These are phyloP conservation scores for Boechera stricta DNA, from an alignment of 345 rosid species.

Conservation along the genomic window DNA sequence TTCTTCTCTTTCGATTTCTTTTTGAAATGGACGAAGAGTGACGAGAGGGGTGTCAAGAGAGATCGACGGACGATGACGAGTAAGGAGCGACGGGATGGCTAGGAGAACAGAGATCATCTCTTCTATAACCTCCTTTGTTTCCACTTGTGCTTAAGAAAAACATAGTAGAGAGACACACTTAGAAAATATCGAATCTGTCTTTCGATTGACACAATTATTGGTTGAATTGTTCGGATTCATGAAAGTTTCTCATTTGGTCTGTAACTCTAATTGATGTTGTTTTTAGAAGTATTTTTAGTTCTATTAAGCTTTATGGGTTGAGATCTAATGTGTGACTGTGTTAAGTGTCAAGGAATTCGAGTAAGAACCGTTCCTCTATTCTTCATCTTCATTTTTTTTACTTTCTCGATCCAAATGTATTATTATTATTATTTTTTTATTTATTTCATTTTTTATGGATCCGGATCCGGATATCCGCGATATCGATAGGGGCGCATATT, in stretches of 20 bases:
- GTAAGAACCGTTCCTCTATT: slow-evolving; percentile 26
- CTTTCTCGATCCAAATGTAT: slow-evolving; percentile 12
- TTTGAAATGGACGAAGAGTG: no score
- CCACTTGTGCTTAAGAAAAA: slow-evolving; percentile 60
- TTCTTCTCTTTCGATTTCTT: no score
- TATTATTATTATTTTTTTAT: no score
- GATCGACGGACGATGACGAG: no score
- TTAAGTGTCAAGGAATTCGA: slow-evolving; percentile 14
- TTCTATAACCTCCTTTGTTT: slow-evolving; percentile 67
- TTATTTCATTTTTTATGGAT: no score
- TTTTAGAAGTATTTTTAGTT: slow-evolving; percentile 14
- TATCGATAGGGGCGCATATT: no score
- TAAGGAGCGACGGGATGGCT: no score
- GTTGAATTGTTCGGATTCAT: slow-evolving; percentile 33
- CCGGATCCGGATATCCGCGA: no score
- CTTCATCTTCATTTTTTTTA: neutral
- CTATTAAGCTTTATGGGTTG: slow-evolving; percentile 5
- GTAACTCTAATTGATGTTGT: slow-evolving; percentile 30
- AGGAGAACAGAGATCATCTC: slow-evolving; percentile 33
- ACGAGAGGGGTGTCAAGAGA: no score
- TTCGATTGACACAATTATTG: slow-evolving; percentile 5
- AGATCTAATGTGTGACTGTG: slow-evolving; percentile 22
- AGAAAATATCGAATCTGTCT: neutral
- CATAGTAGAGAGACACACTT: slow-evolving; percentile 59
- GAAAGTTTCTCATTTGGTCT: slow-evolving; percentile 5